Percentiles rank a stretch among this genome's conserved stretches.
Evolutionary conservation across 768 basidiomycete species (phyloP).

Genomic region (Chiua virens): DNA sequence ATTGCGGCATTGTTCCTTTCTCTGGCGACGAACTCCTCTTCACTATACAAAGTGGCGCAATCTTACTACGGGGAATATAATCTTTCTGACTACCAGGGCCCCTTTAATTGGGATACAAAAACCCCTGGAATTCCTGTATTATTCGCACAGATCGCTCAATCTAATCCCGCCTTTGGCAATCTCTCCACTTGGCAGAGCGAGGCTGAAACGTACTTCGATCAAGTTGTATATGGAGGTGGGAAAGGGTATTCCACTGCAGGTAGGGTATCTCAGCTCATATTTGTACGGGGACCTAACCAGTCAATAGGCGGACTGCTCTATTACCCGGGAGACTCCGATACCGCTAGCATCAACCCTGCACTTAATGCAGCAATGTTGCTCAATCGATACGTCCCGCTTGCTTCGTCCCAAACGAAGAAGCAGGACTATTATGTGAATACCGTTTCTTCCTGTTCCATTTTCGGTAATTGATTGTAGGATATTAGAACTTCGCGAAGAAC

Average conservation of each 20-base stretch:
- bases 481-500: slow-evolving; percentile 65
- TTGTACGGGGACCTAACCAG: neutral
- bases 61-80: slow-evolving; percentile 57
- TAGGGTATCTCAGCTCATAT: slow-evolving; percentile 27
- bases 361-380: slow-evolving; percentile 86
- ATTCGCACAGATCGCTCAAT: slow-evolving; percentile 69
- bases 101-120: slow-evolving; percentile 91
- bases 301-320: slow-evolving; percentile 72
- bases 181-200: slow-evolving; percentile 64
- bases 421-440: slow-evolving; percentile 57
- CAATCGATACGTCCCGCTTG: slow-evolving; percentile 71
- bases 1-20: slow-evolving; percentile 78
- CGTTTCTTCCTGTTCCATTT: neutral
- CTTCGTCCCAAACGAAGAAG: slow-evolving; percentile 58
- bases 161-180: slow-evolving; percentile 56
- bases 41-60: slow-evolving; percentile 62
- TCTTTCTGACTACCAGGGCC: slow-evolving; percentile 50
- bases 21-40: slow-evolving; percentile 62
- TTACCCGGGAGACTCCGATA: slow-evolving; percentile 81
- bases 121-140: slow-evolving; percentile 74
- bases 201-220: slow-evolving; percentile 77
- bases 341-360: slow-evolving; percentile 80
- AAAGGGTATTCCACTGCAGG: slow-evolving; percentile 61
- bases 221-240: slow-evolving; percentile 57
- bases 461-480: slow-evolving; percentile 3